A percentile compares a stretch with the other conserved stretches of the same genome.
Evolutionary conservation across 805 yeast genomes (phyloP).

Genomic region (Metschnikowia orientalis): DNA sequence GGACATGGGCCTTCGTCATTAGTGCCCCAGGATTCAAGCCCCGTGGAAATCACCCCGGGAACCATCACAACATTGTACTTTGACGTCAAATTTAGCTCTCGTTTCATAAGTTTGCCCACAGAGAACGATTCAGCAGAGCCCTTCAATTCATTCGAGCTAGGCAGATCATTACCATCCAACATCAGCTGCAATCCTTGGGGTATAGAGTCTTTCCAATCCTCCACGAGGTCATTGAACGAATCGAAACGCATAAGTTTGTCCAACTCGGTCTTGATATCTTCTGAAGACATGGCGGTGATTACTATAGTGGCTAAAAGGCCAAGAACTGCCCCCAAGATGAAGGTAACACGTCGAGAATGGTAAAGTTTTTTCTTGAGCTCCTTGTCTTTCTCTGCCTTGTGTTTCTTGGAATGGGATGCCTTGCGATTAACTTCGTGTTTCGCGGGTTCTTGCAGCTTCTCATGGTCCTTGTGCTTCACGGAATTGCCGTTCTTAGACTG

Average conservation of each 20-base stretch:
- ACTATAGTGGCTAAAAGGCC: slow-evolving; percentile 66
- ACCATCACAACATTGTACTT: slow-evolving; percentile 84
- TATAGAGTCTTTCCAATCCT: slow-evolving; percentile 62
- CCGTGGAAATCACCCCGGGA: slow-evolving; percentile 95
- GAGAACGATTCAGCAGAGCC: slow-evolving; percentile 81
- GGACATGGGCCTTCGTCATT: slow-evolving; percentile 71
- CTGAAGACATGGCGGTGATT: slow-evolving; percentile 41
- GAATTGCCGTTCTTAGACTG: no score
- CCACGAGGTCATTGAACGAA: slow-evolving; percentile 51
- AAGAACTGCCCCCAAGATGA: slow-evolving; percentile 65
- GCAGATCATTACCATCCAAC: slow-evolving; percentile 50
- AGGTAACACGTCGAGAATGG: slow-evolving; percentile 56
- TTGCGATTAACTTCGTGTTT: neutral
- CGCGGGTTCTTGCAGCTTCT: neutral
- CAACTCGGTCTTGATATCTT: slow-evolving; percentile 41
- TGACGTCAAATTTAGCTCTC: slow-evolving; percentile 47
- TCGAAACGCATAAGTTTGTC: slow-evolving; percentile 49
- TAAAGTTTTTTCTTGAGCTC: slow-evolving; percentile 21
- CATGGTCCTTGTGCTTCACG: no score
- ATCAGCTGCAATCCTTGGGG: slow-evolving; percentile 63
- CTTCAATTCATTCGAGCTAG: slow-evolving; percentile 29
- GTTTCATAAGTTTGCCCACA: slow-evolving; percentile 65
- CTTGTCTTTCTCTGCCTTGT: slow-evolving; percentile 2
- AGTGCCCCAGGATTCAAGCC: slow-evolving; percentile 90
- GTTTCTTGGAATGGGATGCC: neutral